Evolutionary conservation across 2,329 filamentous ascomycete species (phyloP), one percentile per base, ranked within the genome.

Genomic region (Beauveria sp.): DNA sequence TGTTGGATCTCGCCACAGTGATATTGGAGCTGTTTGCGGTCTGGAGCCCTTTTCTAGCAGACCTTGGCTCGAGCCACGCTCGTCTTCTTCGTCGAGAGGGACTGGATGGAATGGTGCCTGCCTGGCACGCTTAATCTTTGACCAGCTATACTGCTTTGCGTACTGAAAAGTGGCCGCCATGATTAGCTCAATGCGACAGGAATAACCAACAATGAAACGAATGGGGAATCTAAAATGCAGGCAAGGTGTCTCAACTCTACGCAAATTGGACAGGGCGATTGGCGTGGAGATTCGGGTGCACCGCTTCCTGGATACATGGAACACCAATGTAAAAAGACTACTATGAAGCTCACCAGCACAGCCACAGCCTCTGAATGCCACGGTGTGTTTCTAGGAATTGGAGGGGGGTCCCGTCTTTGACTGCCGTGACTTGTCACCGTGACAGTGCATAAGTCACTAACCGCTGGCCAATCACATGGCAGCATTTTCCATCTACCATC

Each of bases 141-240:
- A 60, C 57, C 57, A 60, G 16, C 57, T 60, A 18, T 37, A 47
- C n/a, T 54, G 57, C n/a, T 54, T 60, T 8, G 57, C 57, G 26
- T 53, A 47, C 8, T 60, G 57, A 10, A 60, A 48, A 6, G 48
- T 54, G 18, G 57, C 57, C 9, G 57, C 57, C 57, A 60, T 22
- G 22, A 44, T 22, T n/a, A 2, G n/a, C 10, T 37, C 34, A 37
- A 16, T 1, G 34, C 12, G 5, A 10, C 12, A 6, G 48, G n/a
- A 16, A 16, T 5, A 46, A 46, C 7, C 0, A 37, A 18, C 1
- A 52, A 37, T 22, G 4, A 28, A 26, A n/a, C 20, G 37, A 37
- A 7, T 26, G 4, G 20, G 12, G 28, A n/a, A 7, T n/a, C 22
- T 16, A 26, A 43, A 14, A 14, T 24, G 4, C 20, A 24, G 20